These are phyloP conservation scores for Gossypium stocksii DNA, from an alignment of 345 rosid species.

Conservation along the genomic window DNA sequence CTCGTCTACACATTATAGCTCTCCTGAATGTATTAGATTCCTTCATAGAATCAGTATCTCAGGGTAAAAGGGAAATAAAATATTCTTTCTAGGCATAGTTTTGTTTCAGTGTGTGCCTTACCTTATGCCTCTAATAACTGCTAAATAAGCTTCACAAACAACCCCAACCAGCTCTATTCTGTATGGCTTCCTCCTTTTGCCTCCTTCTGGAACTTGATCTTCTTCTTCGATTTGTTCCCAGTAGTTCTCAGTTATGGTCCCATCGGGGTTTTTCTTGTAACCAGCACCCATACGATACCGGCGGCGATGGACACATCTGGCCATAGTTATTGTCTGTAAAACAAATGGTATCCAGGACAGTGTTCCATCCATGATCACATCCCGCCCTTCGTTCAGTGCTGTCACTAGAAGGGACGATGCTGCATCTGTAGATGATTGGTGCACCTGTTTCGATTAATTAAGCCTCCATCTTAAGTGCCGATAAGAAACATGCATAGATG, in stretches of 20 bases:
- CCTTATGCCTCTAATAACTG: constrained; percentile 95
- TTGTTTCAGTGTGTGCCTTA: constrained; percentile 6
- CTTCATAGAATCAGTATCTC: neutral
- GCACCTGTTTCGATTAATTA: constrained; percentile 51
- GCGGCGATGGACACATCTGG: constrained; percentile 73
- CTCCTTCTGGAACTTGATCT: constrained; percentile 42
- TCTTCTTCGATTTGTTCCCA: constrained; percentile 72
- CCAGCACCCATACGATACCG: constrained; percentile 89
- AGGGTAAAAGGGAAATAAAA: neutral
- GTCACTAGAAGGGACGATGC: constrained; percentile 92
- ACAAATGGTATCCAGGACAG: constrained; percentile 90
- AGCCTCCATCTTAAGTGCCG: neutral
- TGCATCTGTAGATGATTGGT: constrained; percentile 92
- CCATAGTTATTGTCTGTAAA: constrained; percentile 84
- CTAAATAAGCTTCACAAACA: constrained; percentile 89
- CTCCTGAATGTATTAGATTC: constrained; percentile 51
- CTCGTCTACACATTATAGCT: constrained; percentile 83
- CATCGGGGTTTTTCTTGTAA: constrained; percentile 56
- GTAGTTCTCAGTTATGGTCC: constrained; percentile 65
- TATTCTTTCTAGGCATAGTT: neutral
- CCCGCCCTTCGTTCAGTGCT: constrained; percentile 87
- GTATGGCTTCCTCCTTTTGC: constrained; percentile 64
- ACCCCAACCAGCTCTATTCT: constrained; percentile 94
- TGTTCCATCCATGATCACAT: constrained; percentile 95
- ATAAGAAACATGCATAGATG: neutral